Evolutionary conservation across 331 rosid species (phyloP).

Genomic region (Stylosanthes scabra): DNA sequence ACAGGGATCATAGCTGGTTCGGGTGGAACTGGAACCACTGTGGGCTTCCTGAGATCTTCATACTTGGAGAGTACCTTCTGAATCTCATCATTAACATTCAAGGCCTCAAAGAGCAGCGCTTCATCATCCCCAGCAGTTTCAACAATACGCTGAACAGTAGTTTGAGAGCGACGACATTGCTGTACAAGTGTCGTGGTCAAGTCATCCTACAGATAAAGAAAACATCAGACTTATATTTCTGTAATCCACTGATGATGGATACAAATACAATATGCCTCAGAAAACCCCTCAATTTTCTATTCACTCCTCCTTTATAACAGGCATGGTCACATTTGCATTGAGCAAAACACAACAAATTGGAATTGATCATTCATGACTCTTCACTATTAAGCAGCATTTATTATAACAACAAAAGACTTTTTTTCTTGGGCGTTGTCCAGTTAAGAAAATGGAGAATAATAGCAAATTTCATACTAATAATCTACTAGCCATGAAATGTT

Average conservation of each 20-base stretch:
- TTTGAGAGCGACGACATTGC: conserved; percentile 82
- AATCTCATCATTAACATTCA: conserved; percentile 93
- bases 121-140: conserved; percentile 92
- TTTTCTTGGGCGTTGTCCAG: conserved; percentile 1
- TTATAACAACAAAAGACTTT: background rate
- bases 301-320: background rate
- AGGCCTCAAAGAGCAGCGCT: conserved; percentile 93
- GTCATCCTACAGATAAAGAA: conserved; percentile 76
- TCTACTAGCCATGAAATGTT: background rate
- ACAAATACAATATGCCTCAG: conserved; percentile 19
- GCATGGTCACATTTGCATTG: background rate
- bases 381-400: background rate
- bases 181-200: conserved; percentile 87
- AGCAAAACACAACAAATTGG: conserved; percentile 18
- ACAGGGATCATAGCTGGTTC: conserved; percentile 99
- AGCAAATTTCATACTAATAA: conserved; percentile 17
- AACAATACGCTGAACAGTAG: conserved; percentile 68
- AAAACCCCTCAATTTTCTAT: background rate
- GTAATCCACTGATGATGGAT: conserved; percentile 25
- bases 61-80: conserved; percentile 81
- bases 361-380: conserved; percentile 7
- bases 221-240: background rate
- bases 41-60: conserved; percentile 70
- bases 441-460: conserved; percentile 12
- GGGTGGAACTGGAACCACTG: conserved; percentile 54